Base-by-base conservation (phyloP, 2,329 filamentous ascomycete species). In the Beauveria brongniartii region DNA sequence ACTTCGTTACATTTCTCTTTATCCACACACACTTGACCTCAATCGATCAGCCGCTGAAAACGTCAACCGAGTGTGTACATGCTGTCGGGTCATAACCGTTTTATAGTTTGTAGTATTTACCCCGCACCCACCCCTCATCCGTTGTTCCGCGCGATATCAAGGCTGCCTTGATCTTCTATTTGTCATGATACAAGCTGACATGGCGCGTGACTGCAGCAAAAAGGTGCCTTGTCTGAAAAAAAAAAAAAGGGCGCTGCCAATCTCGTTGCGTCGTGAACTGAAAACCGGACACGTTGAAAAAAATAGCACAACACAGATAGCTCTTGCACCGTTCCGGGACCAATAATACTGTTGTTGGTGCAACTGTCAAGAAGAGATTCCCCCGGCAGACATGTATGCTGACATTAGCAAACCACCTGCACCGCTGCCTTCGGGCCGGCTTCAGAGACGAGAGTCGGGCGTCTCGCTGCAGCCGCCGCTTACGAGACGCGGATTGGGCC, bases 401-500 rank as follows among this genome's bases (percentile, higher is more conserved):
- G 40, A 44, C 40, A 55, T 55, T 22, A 44, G 40, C 40, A 28
- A 55, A 6, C 53, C 53, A 2, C 53, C 53, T 10, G 53, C 53
- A 12, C 53, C 40, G 53, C 40, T 55, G 40, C 53, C 53, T 3
- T 55, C 18, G 5, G 40, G 24, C 24, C 24, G 7, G 53, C 53
- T 55, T n/a, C 40, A 44, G 40, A 55, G 20, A 14, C 9, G 34
- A 5, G 1, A 18, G 24, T 10, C 24, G 16, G 53, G 53, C 3
- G n/a, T 48, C 47, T 55, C 60, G 22, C 60, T 67, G 14, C 69
- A 70, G 37, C 67, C 63, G 44, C 70, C 70, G 24, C 64, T 72
- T 26, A 68, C 69, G 50, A 66, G 72, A 28, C 66, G 69, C 18
- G 73, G 72, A 40, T 58, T 62, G 16, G 73, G 73, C 2, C 73